A percentile compares a stretch with the other conserved stretches of the same genome.
Conservation (phyloP, 371 early-diverging fungal species). For the Mucor mucedo region DNA sequence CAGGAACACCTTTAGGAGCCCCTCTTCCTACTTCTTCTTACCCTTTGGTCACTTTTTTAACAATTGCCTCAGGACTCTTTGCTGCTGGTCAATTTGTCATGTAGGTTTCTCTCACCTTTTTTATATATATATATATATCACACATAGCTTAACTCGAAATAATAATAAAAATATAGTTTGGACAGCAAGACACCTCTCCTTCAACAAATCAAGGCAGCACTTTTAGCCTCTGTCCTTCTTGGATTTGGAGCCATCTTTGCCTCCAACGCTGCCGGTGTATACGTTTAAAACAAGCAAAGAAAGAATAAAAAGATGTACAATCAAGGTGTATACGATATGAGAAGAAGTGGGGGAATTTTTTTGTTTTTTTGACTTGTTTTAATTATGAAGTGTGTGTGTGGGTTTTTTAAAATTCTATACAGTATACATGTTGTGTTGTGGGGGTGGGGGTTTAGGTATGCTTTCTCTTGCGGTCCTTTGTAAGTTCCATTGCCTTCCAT, state of each 20-base stretch:
- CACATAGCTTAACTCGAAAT: not conserved
- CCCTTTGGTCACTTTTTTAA: slow-evolving; percentile 37
- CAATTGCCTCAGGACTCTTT: slow-evolving; percentile 38
- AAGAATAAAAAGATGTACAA: no score
- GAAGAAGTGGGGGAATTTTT: no score
- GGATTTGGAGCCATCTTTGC: slow-evolving; percentile 54
- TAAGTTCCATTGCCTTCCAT: slow-evolving; percentile 51
- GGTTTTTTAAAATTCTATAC: not conserved
- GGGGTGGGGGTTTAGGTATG: not conserved
- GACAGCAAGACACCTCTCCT: slow-evolving; percentile 41
- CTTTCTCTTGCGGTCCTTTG: slow-evolving; percentile 31
- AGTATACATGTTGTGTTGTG: not conserved
- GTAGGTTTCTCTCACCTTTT: slow-evolving; percentile 26
- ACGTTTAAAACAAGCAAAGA: slow-evolving; percentile 34
- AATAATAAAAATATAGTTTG: slow-evolving; percentile 32
- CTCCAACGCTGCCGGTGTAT: slow-evolving; percentile 53
- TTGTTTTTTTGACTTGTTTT: no score
- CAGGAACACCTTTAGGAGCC: slow-evolving; percentile 36
- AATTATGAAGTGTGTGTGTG: no score
- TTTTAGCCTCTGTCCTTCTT: slow-evolving; percentile 48
- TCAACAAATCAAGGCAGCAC: slow-evolving; percentile 44
- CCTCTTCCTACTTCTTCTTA: slow-evolving; percentile 39
- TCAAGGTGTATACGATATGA: no score
- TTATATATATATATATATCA: not conserved
- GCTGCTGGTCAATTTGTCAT: slow-evolving; percentile 46